Evolutionary conservation across 148 eudicot species (phyloP), one percentile per base, ranked within the genome.

Genomic region (Polygonum aviculare): DNA sequence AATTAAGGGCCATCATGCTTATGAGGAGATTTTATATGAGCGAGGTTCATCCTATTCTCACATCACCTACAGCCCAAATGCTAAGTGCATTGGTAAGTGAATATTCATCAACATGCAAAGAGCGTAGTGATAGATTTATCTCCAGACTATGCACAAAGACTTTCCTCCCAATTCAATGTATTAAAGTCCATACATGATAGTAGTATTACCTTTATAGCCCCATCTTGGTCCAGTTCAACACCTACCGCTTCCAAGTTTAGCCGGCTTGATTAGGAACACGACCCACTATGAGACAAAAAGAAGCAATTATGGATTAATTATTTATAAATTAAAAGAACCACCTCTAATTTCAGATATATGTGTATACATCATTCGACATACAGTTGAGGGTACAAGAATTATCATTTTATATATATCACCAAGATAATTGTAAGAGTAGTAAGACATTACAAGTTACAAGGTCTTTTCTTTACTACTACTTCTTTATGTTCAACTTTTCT

Each of bases 11-110:
- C n/a, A n/a, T n/a, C n/a, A n/a, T n/a, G n/a, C n/a, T n/a, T n/a
- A n/a, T n/a, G n/a, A n/a, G n/a, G n/a, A n/a, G n/a, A n/a, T n/a
- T n/a, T n/a, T n/a, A n/a, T n/a, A n/a, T n/a, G 98, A 74, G 98
- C 92, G 76, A 94, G 78, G 81, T 94, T 94, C 70, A 90, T 70
- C 84, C 98, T 90, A 78, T 95, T 93, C 26, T 95, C 63, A 92
- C 98, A 84, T 95, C 98, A 69, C 99, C 99, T 70, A 95, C 80
- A 22, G 99, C 99, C 96, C 94, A 95, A 79, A 95, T 92, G 84
- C 91, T 92, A 38, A 97, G 96, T 72, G 92, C 70, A 74, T 74
- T 92, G 74, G 97, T 90, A 39, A 81, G 86, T 31, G 99, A 95
- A 79, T 80, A 89, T 74, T 88, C 97, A 48, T 95, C 88, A 74